Conservation (phyloP, 306 rosid species). For the Glycyrrhiza uralensis region DNA sequence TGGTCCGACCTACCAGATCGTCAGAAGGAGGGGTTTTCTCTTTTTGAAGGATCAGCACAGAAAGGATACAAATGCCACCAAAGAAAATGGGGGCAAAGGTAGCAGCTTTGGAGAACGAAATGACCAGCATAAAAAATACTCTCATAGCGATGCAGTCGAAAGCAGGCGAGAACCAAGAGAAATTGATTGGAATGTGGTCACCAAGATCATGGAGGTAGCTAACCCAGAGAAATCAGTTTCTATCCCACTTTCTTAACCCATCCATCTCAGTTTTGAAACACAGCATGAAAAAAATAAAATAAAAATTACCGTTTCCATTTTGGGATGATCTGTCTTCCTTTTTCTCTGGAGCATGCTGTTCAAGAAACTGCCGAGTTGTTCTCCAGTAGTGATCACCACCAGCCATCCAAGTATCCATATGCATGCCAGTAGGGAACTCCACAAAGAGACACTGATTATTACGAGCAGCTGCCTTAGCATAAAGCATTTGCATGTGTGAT, state of each 20-base stretch:
- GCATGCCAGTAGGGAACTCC: conserved; percentile 95
- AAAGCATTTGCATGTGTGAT: conserved; percentile 78
- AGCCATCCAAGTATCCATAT: conserved; percentile 93
- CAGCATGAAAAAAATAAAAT: neutral
- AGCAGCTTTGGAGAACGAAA: no score
- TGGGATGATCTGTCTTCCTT: conserved; percentile 50
- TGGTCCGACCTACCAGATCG: no score
- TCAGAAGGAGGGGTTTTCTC: no score
- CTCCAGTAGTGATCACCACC: conserved; percentile 96
- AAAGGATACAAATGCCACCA: no score
- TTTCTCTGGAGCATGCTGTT: conserved; percentile 49
- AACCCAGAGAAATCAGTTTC: no score
- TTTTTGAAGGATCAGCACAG: no score
- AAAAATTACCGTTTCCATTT: conserved; percentile 38
- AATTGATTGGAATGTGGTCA: no score
- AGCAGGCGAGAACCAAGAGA: no score
- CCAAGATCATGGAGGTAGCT: no score
- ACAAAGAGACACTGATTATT: conserved; percentile 69
- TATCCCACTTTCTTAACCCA: conserved; percentile 11
- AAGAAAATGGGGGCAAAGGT: no score
- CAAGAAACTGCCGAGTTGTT: conserved; percentile 69
- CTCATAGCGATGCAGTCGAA: no score
- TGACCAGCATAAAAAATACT: no score
- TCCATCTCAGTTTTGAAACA: conserved; percentile 11
- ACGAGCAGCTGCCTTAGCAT: conserved; percentile 93